Base-by-base conservation (phyloP, 1,139 yeast species). In the Hansenula sp. region DNA sequence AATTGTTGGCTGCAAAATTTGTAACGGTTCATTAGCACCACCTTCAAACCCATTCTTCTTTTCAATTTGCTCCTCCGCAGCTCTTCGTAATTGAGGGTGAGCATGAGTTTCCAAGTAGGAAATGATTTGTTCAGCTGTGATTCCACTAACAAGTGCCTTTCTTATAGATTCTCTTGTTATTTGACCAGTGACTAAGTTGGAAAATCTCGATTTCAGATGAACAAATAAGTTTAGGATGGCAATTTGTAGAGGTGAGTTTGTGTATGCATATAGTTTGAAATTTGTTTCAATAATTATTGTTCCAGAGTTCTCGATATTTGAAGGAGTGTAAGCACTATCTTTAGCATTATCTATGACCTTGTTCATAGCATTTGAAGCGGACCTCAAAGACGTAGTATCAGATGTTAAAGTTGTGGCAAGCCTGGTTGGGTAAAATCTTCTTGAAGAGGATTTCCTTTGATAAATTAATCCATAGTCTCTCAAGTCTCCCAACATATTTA, bases 171-270 rank as follows among this genome's bases (percentile, higher is more conserved):
- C 97, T 61, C 99, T 78, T 5, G 98, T 90, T 49, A 93, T 77
- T 54, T 87, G 91, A 1, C 99, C 99, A 16, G 94, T 79, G 5
- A 93, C 96, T 85, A 93, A 83, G 60, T 93, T 94, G 16, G 93
- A 75, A 63, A 91, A 94, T 47, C 99, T 71, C 0, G 96, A 77
- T 54, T 80, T 83, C 47, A 94, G 68, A 57, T 87, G 93, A 15
- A 89, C 96, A 66, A 93, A 93, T 38, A 93, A 65, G 58, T 90
- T 88, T 43, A 94, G 70, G 47, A 94, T 87, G 12, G 99, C 97
- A 51, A 93, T 91, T 64, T 94, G 98, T 47, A 93, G 71, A 2
- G 99, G 98, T 1, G 97, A 90, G 49, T 89, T 86, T 2, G 99
- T 91, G 61, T 93, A 93, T 35, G 99, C 95, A 58, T 93, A 93